Evolutionary conservation across 2,329 filamentous ascomycete species (phyloP).

Genomic region (Ascochyta viciae-villosae): DNA sequence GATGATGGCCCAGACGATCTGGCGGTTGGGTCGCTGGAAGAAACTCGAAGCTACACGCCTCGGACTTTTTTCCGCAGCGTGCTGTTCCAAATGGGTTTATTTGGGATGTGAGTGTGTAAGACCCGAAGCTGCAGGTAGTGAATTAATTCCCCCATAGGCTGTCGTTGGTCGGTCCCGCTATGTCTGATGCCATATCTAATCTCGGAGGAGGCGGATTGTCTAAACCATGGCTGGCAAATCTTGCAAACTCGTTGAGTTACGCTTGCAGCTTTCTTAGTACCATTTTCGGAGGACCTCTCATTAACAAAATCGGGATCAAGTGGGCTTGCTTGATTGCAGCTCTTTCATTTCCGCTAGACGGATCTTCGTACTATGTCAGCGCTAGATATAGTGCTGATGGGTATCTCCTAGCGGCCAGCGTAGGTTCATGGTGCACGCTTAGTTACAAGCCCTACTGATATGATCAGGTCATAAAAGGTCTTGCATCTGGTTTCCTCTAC

Average conservation of each 20-base stretch:
- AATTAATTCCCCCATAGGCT: conserved; percentile 1
- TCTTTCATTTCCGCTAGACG: conserved; percentile 12
- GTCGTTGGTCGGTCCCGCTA: conserved; percentile 18
- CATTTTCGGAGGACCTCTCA: conserved; percentile 16
- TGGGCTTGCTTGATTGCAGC: conserved; percentile 20
- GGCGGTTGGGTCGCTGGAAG: no score
- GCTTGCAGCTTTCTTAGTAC: conserved; percentile 17
- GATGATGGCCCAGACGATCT: no score
- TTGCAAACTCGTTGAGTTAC: conserved; percentile 16
- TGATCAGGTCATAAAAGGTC: conserved; percentile 4
- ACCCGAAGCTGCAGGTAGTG: no score
- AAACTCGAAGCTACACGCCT: no score
- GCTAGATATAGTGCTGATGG: conserved; percentile 10
- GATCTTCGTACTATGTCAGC: conserved; percentile 18
- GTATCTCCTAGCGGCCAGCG: conserved; percentile 15
- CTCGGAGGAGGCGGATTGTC: conserved; percentile 17
- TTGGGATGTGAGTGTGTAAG: no score
- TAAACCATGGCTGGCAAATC: conserved; percentile 21
- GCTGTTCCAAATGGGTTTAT: no score
- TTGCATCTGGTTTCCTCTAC: conserved; percentile 12
- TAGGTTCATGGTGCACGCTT: background rate
- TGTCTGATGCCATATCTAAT: conserved; percentile 20
- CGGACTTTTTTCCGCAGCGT: no score
- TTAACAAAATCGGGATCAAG: conserved; percentile 20
- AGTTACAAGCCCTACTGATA: no score